Base-by-base conservation (phyloP, 768 basidiomycete species). In the Psilocybe sp. region DNA sequence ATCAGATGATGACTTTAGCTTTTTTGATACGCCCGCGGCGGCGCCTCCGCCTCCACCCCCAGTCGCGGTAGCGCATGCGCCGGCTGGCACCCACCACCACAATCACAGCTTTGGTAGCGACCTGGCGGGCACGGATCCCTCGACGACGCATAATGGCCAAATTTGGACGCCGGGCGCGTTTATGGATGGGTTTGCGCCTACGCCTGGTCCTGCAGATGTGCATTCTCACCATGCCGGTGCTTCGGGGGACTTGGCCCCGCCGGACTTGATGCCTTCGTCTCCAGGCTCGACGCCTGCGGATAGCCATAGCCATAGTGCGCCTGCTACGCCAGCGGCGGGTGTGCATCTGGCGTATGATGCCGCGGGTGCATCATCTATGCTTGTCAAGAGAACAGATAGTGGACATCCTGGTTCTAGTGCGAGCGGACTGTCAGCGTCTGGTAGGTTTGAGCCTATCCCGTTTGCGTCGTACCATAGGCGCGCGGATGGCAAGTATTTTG, bases 1-100 rank as follows among this genome's bases (percentile, higher is more conserved):
- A 58, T 92, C 91, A 0, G 91, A 94, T 45, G 91, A 92, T 48
- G 91, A 94, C 64, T 94, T 93, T 64, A 86, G 80, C 63, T 93
- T 90, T 66, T 94, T 92, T 61, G 89, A 93, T 60, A 75, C 74
- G 19, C 83, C 82, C 0, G 47, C 51, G 10, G 20, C 52, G 32
- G 45, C 54, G 20, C 37, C 47, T 12, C 32, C 47, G 41, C 40
- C 36, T 14, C 18, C 40, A 14, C 49, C 50, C 14, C 38, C 43
- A 16, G 19, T 20, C 5, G 38, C 46, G 31, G 23, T 7, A 28
- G 23, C 23, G 23, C n/a, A n/a, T n/a, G n/a, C n/a, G n/a, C n/a
- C n/a, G n/a, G n/a, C n/a, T n/a, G n/a, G n/a, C n/a, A n/a, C n/a
- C n/a, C n/a, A n/a, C n/a, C n/a, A n/a, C n/a, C n/a, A n/a, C n/a